Evolutionary conservation across 176 grass and related monocot genomes (phyloP).

Genomic region (Zoysia pacifica): DNA sequence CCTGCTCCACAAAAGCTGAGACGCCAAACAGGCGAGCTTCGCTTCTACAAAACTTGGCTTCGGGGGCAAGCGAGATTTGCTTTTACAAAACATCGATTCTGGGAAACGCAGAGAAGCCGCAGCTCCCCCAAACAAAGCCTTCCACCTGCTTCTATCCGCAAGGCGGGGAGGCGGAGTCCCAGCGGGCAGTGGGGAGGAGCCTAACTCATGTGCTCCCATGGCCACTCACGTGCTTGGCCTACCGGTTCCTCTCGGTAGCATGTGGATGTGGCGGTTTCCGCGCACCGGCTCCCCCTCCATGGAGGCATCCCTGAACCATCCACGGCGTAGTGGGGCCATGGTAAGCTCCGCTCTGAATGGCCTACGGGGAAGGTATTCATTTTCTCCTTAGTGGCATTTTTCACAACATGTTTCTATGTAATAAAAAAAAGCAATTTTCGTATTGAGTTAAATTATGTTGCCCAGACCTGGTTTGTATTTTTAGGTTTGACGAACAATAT

Average conservation of each 20-base stretch:
- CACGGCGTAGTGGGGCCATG: constrained; percentile 23
- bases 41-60: no score
- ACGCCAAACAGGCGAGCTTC: no score
- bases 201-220: constrained; percentile 41
- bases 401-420: neutral
- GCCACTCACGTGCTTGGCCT: constrained; percentile 32
- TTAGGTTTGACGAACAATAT: neutral
- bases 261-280: neutral
- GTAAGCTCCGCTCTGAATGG: constrained; percentile 32
- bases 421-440: neutral
- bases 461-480: neutral
- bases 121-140: no score
- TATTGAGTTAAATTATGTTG: neutral
- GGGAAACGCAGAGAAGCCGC: no score
- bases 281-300: neutral
- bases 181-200: neutral
- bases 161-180: neutral
- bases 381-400: neutral
- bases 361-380: constrained; percentile 40
- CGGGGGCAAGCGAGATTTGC: no score
- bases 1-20: no score
- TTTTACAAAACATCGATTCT: no score
- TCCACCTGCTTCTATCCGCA: neutral
- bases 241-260: constrained; percentile 19
- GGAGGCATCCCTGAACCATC: constrained; percentile 2